A percentile compares a stretch with the other conserved stretches of the same genome.
Evolutionary conservation across 208 protist genomes (phyloP).

Genomic region (Pavlovales sp.): DNA sequence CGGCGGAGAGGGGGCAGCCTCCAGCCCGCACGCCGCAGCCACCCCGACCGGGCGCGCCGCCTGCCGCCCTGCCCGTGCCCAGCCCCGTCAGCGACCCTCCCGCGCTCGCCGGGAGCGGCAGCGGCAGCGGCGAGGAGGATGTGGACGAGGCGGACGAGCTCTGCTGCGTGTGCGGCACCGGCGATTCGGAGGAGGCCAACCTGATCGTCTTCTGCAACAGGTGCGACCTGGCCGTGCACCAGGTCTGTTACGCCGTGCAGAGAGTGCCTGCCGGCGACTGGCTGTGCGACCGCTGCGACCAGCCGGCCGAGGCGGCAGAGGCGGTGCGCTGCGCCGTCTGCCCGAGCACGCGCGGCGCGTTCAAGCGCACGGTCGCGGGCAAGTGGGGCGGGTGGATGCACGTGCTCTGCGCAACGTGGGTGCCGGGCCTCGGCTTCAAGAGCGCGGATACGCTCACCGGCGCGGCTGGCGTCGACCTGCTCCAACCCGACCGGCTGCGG

Average conservation of each 20-base stretch:
- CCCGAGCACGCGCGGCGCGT: neutral
- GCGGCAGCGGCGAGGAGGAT: neutral
- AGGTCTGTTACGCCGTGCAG: constrained; percentile 46
- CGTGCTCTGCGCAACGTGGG: neutral
- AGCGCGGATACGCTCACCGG: neutral
- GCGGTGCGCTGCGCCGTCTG: neutral
- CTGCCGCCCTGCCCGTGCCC: no score
- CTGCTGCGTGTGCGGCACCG: constrained; percentile 46
- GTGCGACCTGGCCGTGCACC: constrained; percentile 57
- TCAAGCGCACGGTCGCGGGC: constrained; percentile 5
- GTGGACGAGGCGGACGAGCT: constrained; percentile 37
- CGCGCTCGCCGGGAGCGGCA: no score
- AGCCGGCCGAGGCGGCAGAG: no score
- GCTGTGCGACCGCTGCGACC: constrained; percentile 15
- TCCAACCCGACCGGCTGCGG: neutral
- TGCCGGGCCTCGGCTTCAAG: neutral
- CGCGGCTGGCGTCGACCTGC: neutral
- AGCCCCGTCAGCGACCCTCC: no score
- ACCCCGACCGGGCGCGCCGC: no score
- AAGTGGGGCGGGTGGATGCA: constrained; percentile 30
- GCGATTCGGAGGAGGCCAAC: constrained; percentile 40
- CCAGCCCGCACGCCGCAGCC: no score
- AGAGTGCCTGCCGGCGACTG: neutral
- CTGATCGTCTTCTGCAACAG: constrained; percentile 56
- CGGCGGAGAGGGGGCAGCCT: no score